A percentile compares a stretch with the other conserved stretches of the same genome.
Evolutionary conservation across 768 basidiomycete genomes (phyloP).

Genomic region (Xanthoconium purpureum): DNA sequence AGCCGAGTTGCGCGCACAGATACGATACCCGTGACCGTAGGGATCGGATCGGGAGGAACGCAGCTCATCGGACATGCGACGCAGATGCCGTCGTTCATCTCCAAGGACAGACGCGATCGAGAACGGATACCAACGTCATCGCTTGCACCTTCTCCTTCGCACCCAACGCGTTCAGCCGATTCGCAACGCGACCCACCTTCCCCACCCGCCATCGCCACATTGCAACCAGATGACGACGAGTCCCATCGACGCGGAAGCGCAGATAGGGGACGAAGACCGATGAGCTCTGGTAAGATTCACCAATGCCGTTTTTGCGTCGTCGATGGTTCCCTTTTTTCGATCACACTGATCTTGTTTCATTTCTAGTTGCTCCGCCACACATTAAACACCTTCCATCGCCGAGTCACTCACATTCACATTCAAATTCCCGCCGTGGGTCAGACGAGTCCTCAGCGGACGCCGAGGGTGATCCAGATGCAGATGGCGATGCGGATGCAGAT

Average conservation of each 20-base stretch:
- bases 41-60: constrained; percentile 24
- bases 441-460: constrained; percentile 30
- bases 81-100: constrained; percentile 23
- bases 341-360: constrained; percentile 1
- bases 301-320: background rate
- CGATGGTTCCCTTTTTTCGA: background rate
- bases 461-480: constrained; percentile 36
- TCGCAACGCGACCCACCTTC: constrained; percentile 31
- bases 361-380: constrained; percentile 15
- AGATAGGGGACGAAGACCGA: constrained; percentile 29
- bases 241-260: constrained; percentile 16
- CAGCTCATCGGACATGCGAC: constrained; percentile 25
- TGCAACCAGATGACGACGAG: constrained; percentile 28
- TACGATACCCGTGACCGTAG: constrained; percentile 31
- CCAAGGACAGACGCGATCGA: constrained; percentile 28
- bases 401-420: constrained; percentile 22
- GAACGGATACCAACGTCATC: constrained; percentile 26
- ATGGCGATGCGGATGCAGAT: constrained; percentile 35
- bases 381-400: constrained; percentile 27
- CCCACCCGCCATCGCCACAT: constrained; percentile 32
- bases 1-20: constrained; percentile 28
- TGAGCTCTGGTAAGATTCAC: constrained; percentile 25
- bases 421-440: constrained; percentile 26
- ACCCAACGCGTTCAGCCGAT: constrained; percentile 10
- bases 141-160: constrained; percentile 19